Evolutionary conservation across 306 rosid genomes (phyloP), one percentile per base, ranked within the genome.

Genomic region (Medicago ruthenica): DNA sequence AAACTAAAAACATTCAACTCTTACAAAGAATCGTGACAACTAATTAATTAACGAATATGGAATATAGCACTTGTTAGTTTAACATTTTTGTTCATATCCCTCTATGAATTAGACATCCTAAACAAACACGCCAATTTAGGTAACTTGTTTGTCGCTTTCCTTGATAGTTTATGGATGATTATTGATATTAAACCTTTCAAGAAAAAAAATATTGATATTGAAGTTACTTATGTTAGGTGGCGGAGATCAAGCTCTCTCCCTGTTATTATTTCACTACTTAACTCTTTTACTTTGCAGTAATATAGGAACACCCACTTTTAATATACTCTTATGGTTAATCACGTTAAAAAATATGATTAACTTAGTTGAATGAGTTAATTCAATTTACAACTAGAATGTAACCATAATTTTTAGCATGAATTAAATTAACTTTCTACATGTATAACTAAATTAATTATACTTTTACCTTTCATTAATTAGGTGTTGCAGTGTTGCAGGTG

Each of bases 61-160:
- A 5, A 71, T 11, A 6, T 10, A 57, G 34, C 2, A 22, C 1
- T 57, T 21, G 7, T 21, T 72, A 5, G 15, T 9, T 64, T 14
- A 47, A 17, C 18, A 5, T 42, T 41, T 41, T 12, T 42, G 22
- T 61, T 78, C 6, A 51, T 16, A 22, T 71, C 17, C 60, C 22
- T 21, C 24, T 15, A 40, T 51, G 61, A 9, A 53, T 21, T 79
- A 4, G 42, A 24, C 62, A 42, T 79, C 13, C 16, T 16, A 74
- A 45, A 45, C 24, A 21, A 22, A 58, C 20, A 58, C 79, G 45
- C 54, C n/a, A 80, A 73, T 58, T 66, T 80, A 55, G 39, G 24
- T 40, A 4, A 55, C 5, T 73, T 66, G 13, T 61, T 18, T 34
- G 37, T 48, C 72, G 47, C 55, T 70, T 31, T 34, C 9, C 27